Evolutionary conservation across 257 asterid species (phyloP), one percentile per base, ranked within the genome.

Genomic region (Penstemon eatonii): DNA sequence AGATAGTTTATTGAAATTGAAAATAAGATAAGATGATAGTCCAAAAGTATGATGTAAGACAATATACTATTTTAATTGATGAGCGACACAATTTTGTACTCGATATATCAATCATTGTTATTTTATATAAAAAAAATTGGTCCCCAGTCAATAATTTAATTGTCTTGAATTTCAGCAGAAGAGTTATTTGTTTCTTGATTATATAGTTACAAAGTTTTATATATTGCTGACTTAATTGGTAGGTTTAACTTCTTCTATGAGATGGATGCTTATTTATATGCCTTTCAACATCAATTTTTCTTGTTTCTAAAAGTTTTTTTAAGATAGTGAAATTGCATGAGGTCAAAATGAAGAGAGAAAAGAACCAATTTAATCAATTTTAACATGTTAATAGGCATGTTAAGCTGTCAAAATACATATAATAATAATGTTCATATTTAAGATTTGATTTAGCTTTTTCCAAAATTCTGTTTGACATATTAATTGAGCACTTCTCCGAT

Each of bases 51-150:
- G 55, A 64, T 6, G 76, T 72, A 36, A 38, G 1, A 36, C 38
- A 25, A 15, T 47, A 47, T 63, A 68, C 70, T 61, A 36, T 12
- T 46, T 41, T 4, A 6, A 6, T 45, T 8, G 37, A 2, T 46
- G 56, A 49, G 36, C 37, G 6, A 65, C 37, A 39, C 18, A 15
- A 15, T 40, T 8, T 13, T 52, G 18, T n/a, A 18, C 15, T 38
- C 19, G 43, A 56, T 6, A 18, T 15, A 38, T 62, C 69, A 67
- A 70, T 74, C 75, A 74, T 74, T 61, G 70, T 59, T 53, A 60
- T 47, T 9, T 57, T 1, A n/a, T 46, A 49, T 6, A 5, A 56
- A 8, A 51, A 67, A 50, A 61, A 15, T 3, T 57, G 58, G 72
- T 18, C 39, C 63, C 59, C 4, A 38, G n/a, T 15, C 56, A 66